Evolutionary conservation across 2,329 filamentous ascomycete species (phyloP), one percentile per base, ranked within the genome.

Genomic region (Claviceps pazoutovae): DNA sequence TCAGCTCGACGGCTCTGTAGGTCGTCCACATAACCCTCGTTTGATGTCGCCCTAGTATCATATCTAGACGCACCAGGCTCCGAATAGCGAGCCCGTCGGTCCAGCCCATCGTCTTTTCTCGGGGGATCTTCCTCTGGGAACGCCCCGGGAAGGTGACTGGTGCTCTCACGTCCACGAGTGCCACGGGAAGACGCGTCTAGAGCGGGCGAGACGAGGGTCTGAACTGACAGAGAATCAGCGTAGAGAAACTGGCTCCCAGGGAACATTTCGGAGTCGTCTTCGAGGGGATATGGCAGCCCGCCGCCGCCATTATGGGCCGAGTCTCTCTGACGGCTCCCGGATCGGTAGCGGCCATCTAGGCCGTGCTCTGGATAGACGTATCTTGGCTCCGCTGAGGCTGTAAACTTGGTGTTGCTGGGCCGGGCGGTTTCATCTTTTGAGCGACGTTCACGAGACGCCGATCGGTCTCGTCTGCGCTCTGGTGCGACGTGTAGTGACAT

Each of bases 401-500:
- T 62, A 50, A 57, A 68, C 60, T 52, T 55, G 42, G 60, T 56
- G 23, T 61, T 59, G 17, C 61, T 58, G 23, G 64, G 62, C 49
- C 62, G 61, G 51, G 62, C 61, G 6, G 58, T 53, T 13, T 66
- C 61, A 38, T 64, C 62, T 47, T 55, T 61, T n/a, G 62, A 56
- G 46, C 66, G 66, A 34, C 62, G 60, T 52, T 66, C 64, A 54
- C 65, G 62, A 66, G 71, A 60, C 62, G 68, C 68, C 49, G 74
- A 74, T 50, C 74, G 74, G 48, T 66, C 71, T 51, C 71, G 70
- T 46, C 69, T 68, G 48, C 65, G 63, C 53, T 62, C 62, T 52
- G 72, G 70, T 53, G 74, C 72, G 50, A 76, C 71, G 51, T 69
- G 67, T 45, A 78, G 67, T 58, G 77, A 78, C 76, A 79, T 80